These are phyloP conservation scores for Chaetothyriales sp. DNA, from an alignment of 2,329 filamentous ascomycete genomes.

Conservation along the genomic window DNA sequence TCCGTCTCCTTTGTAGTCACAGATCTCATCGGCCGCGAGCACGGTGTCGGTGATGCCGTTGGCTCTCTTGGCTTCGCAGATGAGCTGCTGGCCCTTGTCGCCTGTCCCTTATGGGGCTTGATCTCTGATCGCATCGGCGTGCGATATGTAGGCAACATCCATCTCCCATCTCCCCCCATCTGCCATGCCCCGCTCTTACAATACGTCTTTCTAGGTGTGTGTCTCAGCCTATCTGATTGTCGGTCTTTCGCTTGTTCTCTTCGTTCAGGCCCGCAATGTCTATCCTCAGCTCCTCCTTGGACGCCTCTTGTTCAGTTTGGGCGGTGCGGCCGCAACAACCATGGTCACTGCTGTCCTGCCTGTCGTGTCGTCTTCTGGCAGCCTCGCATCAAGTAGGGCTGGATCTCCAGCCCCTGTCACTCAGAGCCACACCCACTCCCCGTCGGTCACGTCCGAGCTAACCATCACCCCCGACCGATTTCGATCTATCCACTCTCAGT, in stretches of 20 bases:
- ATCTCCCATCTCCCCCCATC: neutral
- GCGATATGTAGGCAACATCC: constrained; percentile 26
- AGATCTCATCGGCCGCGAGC: constrained; percentile 41
- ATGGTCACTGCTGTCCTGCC: constrained; percentile 97
- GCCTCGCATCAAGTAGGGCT: constrained; percentile 6
- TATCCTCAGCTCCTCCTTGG: constrained; percentile 80
- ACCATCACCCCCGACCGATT: constrained; percentile 42
- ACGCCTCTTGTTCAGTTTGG: constrained; percentile 73
- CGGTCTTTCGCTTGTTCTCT: constrained; percentile 57
- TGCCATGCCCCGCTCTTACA: neutral
- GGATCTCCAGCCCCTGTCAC: constrained; percentile 5
- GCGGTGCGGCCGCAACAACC: constrained; percentile 83
- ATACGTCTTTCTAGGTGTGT: constrained; percentile 25
- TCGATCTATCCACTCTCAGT: constrained; percentile 13
- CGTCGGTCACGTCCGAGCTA: constrained; percentile 43
- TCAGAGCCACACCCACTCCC: constrained; percentile 28
- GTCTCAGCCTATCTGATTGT: constrained; percentile 72
- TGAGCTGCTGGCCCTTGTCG: constrained; percentile 32
- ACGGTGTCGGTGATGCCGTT: constrained; percentile 45
- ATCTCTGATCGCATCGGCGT: constrained; percentile 35
- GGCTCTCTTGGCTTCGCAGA: constrained; percentile 38
- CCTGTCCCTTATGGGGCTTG: constrained; percentile 36
- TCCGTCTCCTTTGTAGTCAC: constrained; percentile 51
- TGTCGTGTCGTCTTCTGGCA: constrained; percentile 36
- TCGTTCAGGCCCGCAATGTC: constrained; percentile 73